These are phyloP conservation scores for Priceomyces haplophilus DNA, from an alignment of 805 yeast species.

Conservation along the genomic window DNA sequence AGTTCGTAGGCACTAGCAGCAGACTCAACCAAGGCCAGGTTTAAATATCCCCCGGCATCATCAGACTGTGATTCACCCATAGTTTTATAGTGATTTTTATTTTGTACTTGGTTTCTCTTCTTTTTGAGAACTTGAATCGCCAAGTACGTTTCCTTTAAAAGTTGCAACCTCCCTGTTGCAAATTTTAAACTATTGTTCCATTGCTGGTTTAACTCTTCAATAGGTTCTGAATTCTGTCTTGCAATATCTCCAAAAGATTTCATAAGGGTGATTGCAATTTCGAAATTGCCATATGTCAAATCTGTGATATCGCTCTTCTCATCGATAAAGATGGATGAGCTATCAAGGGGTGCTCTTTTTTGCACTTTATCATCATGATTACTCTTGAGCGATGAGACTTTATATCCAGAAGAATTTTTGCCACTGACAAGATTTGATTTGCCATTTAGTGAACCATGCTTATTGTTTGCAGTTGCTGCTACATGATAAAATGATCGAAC, in stretches of 20 bases:
- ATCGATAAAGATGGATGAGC: neutral
- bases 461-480: neutral
- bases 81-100: neutral
- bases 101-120: neutral
- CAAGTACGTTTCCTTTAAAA: slow-evolving; percentile 27
- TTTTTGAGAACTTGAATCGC: slow-evolving; percentile 20
- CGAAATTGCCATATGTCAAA: neutral
- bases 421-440: neutral
- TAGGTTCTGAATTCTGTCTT: neutral
- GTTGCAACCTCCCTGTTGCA: slow-evolving; percentile 25
- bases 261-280: neutral
- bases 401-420: neutral
- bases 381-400: neutral
- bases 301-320: neutral
- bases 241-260: neutral
- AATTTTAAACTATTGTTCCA: slow-evolving; percentile 24
- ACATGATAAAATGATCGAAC: neutral
- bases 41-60: neutral
- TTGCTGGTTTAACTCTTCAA: slow-evolving; percentile 12
- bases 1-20: slow-evolving; percentile 7
- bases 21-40: neutral
- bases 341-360: neutral
- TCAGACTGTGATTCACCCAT: neutral
- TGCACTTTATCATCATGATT: no score
- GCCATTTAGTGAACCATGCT: neutral